Percentiles rank a stretch among this genome's conserved stretches.
Conservation (phyloP, 2,329 filamentous ascomycete species). For the Phialophora macrospora region DNA sequence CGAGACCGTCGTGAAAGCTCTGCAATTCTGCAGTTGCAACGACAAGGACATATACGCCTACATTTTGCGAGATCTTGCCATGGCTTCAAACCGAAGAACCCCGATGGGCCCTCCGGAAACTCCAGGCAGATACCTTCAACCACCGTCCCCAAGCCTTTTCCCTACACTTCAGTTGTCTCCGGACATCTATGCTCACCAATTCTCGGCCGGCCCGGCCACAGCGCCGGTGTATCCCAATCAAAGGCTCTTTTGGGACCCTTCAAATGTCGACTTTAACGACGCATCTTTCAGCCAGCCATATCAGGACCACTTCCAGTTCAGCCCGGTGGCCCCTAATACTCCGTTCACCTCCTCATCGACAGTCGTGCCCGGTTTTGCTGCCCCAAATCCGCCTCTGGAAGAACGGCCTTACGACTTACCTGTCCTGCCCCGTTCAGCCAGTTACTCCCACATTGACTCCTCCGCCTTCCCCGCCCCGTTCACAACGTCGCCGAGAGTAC, state of each 20-base stretch:
- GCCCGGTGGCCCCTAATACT: constrained; percentile 28
- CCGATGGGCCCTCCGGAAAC: constrained; percentile 51
- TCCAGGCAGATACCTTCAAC: constrained; percentile 49
- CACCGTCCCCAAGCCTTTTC: constrained; percentile 55
- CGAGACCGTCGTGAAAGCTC: background rate
- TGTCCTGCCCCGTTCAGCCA: constrained; percentile 27
- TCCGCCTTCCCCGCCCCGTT: constrained; percentile 51
- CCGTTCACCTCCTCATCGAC: constrained; percentile 38
- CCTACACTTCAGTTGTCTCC: constrained; percentile 62
- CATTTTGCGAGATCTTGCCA: constrained; percentile 4
- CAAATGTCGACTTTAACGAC: constrained; percentile 30
- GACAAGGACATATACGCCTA: background rate
- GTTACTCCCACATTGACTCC: constrained; percentile 39
- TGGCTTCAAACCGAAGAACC: constrained; percentile 35
- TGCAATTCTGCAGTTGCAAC: background rate
- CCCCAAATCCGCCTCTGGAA: constrained; percentile 24
- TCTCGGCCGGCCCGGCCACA: constrained; percentile 55
- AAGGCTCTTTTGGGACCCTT: constrained; percentile 56
- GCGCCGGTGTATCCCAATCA: constrained; percentile 63
- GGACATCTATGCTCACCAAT: constrained; percentile 59
- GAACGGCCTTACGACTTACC: constrained; percentile 37
- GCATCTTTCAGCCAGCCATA: constrained; percentile 33
- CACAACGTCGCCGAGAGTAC: constrained; percentile 52
- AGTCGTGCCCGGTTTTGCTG: constrained; percentile 33
- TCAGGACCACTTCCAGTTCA: constrained; percentile 34